Conservation (phyloP, 805 yeast species). For the Wickerhamiella sorbophila region DNA sequence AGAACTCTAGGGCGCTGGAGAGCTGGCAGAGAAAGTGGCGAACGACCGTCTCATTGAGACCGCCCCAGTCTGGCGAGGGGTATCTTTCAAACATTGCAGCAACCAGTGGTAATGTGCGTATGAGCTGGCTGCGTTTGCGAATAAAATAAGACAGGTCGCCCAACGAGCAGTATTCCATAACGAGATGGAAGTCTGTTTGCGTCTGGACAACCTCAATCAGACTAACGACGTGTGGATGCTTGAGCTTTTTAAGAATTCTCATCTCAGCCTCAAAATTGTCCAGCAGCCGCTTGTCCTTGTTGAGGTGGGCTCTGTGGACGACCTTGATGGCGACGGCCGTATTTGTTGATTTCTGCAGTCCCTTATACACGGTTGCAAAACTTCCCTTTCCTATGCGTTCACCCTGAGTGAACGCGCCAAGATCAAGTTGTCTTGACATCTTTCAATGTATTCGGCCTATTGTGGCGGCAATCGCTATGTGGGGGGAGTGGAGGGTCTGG, state of each 20-base stretch:
- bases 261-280: conserved; percentile 91
- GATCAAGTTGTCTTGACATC: background rate
- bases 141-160: conserved; percentile 89
- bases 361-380: conserved; percentile 90
- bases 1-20: conserved; percentile 66
- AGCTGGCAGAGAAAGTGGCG: conserved; percentile 78
- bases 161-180: conserved; percentile 93
- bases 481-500: too few species aligned
- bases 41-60: conserved; percentile 65
- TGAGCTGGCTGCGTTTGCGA: conserved; percentile 55
- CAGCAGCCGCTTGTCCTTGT: conserved; percentile 56
- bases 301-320: conserved; percentile 62
- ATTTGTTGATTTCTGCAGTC: conserved; percentile 34
- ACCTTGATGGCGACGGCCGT: conserved; percentile 77
- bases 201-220: conserved; percentile 74
- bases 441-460: too few species aligned
- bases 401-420: conserved; percentile 26
- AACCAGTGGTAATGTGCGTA: conserved; percentile 62
- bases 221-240: conserved; percentile 87
- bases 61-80: conserved; percentile 69
- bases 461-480: too few species aligned
- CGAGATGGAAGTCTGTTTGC: conserved; percentile 58
- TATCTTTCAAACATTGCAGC: conserved; percentile 62
- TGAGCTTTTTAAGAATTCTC: conserved; percentile 69
- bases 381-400: conserved; percentile 90